These are phyloP conservation scores for Fusarium nygamai DNA, from an alignment of 2,329 filamentous ascomycete genomes.

Conservation along the genomic window DNA sequence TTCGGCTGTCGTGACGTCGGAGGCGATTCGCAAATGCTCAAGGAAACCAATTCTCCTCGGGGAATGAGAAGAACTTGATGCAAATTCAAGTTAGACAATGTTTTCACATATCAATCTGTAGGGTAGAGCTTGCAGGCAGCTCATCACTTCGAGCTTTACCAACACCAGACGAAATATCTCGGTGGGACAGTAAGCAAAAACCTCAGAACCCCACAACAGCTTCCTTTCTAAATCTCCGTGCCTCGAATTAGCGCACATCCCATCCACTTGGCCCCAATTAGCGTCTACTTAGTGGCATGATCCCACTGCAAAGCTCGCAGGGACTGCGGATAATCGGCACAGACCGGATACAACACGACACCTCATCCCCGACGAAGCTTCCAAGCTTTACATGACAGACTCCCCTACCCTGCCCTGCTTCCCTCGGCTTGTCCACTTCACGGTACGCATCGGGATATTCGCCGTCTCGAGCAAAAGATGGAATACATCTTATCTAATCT, in stretches of 20 bases:
- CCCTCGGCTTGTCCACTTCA: background rate
- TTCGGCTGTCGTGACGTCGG: background rate
- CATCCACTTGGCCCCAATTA: background rate
- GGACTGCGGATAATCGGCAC: slow-evolving; percentile 28
- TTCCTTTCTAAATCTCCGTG: slow-evolving; percentile 1
- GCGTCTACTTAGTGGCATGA: slow-evolving; percentile 8
- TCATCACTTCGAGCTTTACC: background rate
- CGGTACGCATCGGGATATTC: slow-evolving; percentile 16
- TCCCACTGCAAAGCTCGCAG: background rate
- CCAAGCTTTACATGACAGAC: slow-evolving; percentile 22
- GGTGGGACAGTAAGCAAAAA: background rate
- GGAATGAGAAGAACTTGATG: no score
- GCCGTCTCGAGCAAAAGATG: background rate
- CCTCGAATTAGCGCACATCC: background rate
- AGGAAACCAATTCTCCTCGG: no score
- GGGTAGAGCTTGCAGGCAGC: background rate
- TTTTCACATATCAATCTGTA: background rate
- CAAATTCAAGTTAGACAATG: fast-evolving
- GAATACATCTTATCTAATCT: slow-evolving; percentile 24
- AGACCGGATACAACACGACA: background rate
- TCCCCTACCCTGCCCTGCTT: slow-evolving; percentile 13
- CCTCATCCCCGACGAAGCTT: background rate
- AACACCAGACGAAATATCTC: background rate
- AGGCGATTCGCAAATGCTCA: background rate
- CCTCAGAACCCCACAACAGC: background rate